Evolutionary conservation across 2,329 filamentous ascomycete species (phyloP), one percentile per base, ranked within the genome.

Genomic region (Hypoxylon rubiginosum): DNA sequence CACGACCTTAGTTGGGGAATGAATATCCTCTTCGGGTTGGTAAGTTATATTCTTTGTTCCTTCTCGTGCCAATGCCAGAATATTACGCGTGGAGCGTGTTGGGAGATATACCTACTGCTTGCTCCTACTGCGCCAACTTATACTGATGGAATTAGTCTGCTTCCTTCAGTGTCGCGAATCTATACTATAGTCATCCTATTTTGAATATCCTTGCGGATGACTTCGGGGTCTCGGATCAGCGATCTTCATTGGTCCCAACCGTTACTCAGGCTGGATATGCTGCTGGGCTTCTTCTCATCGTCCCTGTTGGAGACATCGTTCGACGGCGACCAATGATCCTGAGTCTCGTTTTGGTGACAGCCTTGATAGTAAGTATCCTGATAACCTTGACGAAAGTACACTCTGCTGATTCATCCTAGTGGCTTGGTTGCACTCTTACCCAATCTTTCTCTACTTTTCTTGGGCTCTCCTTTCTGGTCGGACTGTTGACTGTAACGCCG

Each of bases 141-240:
- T 36, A 39, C 59, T 67, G 3, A 69, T 56, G 3, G 17, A 32
- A 15, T 17, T 21, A 87, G 85, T 79, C 85, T 2, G 80, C 81
- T 0, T 85, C 89, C 3, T 89, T 93, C 70, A 92, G 91, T 0
- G 92, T 94, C 6, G 92, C 92, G 17, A 94, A 94, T 71, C 81
- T 95, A 2, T 95, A 95, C 79, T 94, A 95, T 78, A 92, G 87
- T 64, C 92, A 94, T 72, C 91, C 92, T 0, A 92, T 95, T 50
- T 81, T 95, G 24, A 93, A 94, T 74, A 87, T 91, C 54, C 84
- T 96, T 43, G 92, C 92, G 0, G 77, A 83, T 9, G 90, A 91
- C 15, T 95, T 96, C 73, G 74, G 85, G 57, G 90, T 95, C 51
- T 85, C 84, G 8, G 91, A 93, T 73, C 91, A 93, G 72, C 82